These are phyloP conservation scores for Sclerotinia borealis DNA, from an alignment of 2,329 filamentous ascomycete genomes.

Conservation along the genomic window DNA sequence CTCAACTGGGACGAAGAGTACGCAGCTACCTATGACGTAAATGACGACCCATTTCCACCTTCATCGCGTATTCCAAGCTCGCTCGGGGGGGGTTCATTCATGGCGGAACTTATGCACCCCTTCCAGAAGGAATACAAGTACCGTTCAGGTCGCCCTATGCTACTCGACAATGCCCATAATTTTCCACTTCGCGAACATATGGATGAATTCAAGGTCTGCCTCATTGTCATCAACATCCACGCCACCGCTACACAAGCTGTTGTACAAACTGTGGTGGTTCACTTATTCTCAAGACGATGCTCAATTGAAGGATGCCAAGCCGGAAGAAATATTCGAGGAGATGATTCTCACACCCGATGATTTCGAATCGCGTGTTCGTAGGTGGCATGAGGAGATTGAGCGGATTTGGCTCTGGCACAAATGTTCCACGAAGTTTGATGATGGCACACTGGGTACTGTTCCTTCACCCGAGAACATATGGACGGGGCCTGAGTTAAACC, in stretches of 20 bases:
- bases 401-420: neutral
- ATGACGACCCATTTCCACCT: neutral
- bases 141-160: neutral
- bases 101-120: neutral
- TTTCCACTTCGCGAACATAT: neutral
- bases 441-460: neutral
- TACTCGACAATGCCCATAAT: neutral
- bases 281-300: neutral
- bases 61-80: neutral
- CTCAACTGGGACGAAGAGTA: neutral
- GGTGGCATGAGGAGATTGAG: neutral
- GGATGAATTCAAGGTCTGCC: neutral
- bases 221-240: neutral
- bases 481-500: neutral
- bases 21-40: neutral
- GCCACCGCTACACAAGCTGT: neutral
- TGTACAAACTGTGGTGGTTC: neutral
- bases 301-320: neutral
- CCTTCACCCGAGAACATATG: neutral
- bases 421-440: neutral
- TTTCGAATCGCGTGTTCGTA: neutral
- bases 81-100: neutral
- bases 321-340: neutral
- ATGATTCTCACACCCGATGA: neutral
- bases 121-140: neutral